Evolutionary conservation across 1,284 basidiomycete genomes (phyloP).

Genomic region (Apiotrichum mycotoxinovorans): DNA sequence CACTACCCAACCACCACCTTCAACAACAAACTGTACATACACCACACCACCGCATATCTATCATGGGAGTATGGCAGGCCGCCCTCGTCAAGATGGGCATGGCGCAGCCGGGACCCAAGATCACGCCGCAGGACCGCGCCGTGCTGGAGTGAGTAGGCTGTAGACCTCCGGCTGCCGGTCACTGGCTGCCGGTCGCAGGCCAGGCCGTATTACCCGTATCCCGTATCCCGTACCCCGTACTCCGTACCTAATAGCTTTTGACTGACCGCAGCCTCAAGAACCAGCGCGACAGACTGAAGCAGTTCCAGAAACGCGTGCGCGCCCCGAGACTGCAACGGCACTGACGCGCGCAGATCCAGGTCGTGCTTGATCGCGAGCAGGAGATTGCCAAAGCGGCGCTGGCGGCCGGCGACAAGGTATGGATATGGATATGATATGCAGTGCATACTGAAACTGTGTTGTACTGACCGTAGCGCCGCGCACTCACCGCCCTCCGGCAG

Average conservation of each 20-base stretch:
- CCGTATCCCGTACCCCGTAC: too few species aligned
- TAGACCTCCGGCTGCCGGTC: too few species aligned
- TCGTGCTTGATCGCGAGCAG: constrained; percentile 78
- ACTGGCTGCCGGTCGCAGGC: too few species aligned
- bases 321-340: neutral
- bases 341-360: constrained; percentile 68
- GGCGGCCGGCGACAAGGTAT: constrained; percentile 72
- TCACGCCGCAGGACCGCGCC: constrained; percentile 88
- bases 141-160: constrained; percentile 79
- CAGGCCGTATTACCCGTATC: too few species aligned
- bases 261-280: constrained; percentile 68
- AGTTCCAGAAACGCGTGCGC: constrained; percentile 87
- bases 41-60: neutral
- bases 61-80: constrained; percentile 42
- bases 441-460: too few species aligned
- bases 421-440: too few species aligned
- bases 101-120: constrained; percentile 76
- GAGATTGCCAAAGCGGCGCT: constrained; percentile 82
- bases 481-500: constrained; percentile 76
- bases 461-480: constrained; percentile 54
- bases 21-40: neutral
- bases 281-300: constrained; percentile 89
- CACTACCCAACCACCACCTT: neutral
- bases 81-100: constrained; percentile 45
- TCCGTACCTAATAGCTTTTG: too few species aligned